Evolutionary conservation across 768 basidiomycete genomes (phyloP).

Genomic region (Cyclocybe cylindracea): DNA sequence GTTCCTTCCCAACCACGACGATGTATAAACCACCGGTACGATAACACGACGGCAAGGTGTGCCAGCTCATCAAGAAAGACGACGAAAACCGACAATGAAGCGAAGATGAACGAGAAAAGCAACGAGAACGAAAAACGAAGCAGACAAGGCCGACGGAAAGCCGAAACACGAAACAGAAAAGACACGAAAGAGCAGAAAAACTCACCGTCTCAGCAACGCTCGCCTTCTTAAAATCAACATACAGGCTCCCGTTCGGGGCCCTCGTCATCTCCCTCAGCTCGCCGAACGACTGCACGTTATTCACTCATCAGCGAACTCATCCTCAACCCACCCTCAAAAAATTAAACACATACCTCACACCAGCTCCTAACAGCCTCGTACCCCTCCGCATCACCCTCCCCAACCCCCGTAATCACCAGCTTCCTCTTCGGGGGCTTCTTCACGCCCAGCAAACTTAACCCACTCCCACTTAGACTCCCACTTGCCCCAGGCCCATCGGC

Average conservation of each 20-base stretch:
- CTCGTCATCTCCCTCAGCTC: conserved; percentile 31
- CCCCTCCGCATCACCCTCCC: conserved; percentile 21
- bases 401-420: conserved; percentile 28
- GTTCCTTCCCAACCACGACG: no score
- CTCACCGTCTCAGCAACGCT: conserved; percentile 40
- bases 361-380: conserved; percentile 33
- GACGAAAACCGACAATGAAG: background rate
- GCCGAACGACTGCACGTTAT: conserved; percentile 25
- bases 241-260: conserved; percentile 25
- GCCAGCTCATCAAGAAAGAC: no score
- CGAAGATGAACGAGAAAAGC: background rate
- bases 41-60: no score
- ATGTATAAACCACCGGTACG: no score
- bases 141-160: background rate
- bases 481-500: background rate
- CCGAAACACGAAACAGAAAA: background rate
- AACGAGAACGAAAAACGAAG: background rate
- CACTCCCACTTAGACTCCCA: conserved; percentile 1
- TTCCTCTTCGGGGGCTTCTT: conserved; percentile 25
- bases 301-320: background rate
- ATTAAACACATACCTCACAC: conserved; percentile 29
- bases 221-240: conserved; percentile 37
- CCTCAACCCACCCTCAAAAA: background rate
- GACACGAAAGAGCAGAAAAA: conserved; percentile 5
- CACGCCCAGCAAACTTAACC: conserved; percentile 13